Conservation (phyloP, 2,329 filamentous ascomycete genomes). For the Exserohilum rostratum region DNA sequence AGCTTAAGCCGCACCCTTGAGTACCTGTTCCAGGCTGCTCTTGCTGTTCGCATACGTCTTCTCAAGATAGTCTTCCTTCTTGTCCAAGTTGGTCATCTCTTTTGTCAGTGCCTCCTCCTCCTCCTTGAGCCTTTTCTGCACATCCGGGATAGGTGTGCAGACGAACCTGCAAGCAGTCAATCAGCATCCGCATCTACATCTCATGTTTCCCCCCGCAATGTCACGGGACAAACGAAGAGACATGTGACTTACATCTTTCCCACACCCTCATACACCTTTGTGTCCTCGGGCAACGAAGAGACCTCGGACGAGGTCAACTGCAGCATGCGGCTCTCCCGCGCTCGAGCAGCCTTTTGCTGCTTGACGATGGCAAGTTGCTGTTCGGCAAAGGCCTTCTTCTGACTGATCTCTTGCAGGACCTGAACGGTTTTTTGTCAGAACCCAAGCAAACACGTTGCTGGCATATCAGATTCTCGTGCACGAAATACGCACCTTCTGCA, state of each 20-base stretch:
- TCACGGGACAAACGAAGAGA: neutral
- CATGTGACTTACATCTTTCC: slow-evolving; percentile 81
- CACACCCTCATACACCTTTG: slow-evolving; percentile 89
- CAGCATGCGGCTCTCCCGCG: slow-evolving; percentile 85
- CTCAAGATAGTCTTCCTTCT: slow-evolving; percentile 91
- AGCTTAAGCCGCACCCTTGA: slow-evolving; percentile 56
- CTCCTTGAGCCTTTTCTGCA: slow-evolving; percentile 75
- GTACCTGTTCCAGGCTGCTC: slow-evolving; percentile 87
- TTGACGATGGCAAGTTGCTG: slow-evolving; percentile 90
- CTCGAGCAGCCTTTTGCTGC: slow-evolving; percentile 82
- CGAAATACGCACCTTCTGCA: slow-evolving; percentile 81
- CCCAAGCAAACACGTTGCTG: neutral
- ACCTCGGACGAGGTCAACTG: slow-evolving; percentile 87
- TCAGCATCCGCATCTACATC: neutral
- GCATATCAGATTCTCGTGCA: neutral
- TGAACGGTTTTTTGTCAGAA: slow-evolving; percentile 49
- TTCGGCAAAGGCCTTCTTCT: slow-evolving; percentile 83
- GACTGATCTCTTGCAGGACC: slow-evolving; percentile 93
- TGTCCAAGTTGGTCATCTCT: slow-evolving; percentile 81
- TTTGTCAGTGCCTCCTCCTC: slow-evolving; percentile 77
- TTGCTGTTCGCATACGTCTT: slow-evolving; percentile 94
- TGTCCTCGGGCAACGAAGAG: slow-evolving; percentile 73
- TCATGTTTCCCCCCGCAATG: neutral
- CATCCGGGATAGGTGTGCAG: slow-evolving; percentile 70
- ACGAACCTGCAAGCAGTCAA: slow-evolving; percentile 74